phyloP scores from a whole-genome alignment of 768 basidiomycete genomes.

The Mycena belliarum region DNA sequence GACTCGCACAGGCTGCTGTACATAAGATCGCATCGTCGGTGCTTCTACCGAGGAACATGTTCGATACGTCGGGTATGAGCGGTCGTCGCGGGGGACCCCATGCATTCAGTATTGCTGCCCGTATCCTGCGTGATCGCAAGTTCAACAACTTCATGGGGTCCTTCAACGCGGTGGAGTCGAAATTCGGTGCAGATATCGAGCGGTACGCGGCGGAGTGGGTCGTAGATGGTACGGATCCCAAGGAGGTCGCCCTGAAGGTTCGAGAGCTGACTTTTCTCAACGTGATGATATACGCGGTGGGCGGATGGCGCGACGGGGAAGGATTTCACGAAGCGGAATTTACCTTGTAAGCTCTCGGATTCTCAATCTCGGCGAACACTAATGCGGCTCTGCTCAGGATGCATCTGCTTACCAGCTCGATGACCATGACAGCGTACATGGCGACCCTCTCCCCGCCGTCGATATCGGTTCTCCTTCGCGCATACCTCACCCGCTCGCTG shows the following conservation, averaged over 20 bases:
- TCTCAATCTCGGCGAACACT: too few relatives aligned
- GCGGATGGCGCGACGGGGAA: slow-evolving; percentile 45
- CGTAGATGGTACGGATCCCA: slow-evolving; percentile 33
- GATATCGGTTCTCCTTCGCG: slow-evolving; percentile 16
- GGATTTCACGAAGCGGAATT: slow-evolving; percentile 40
- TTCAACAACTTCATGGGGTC: too few relatives aligned
- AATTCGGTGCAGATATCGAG: slow-evolving; percentile 41
- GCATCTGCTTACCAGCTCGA: slow-evolving; percentile 64
- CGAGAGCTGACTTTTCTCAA: slow-evolving; percentile 64
- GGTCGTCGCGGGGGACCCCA: slow-evolving; percentile 25
- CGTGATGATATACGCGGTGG: slow-evolving; percentile 55
- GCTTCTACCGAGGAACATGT: slow-evolving; percentile 3
- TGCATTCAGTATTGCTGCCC: slow-evolving; percentile 54
- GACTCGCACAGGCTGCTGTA: slow-evolving; percentile 57
- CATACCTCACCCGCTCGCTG: slow-evolving; percentile 14
- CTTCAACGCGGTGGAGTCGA: not conserved
- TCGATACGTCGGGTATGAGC: not conserved
- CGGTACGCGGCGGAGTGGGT: slow-evolving; percentile 48
- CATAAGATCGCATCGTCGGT: slow-evolving; percentile 31
- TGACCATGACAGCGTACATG: slow-evolving; percentile 38
- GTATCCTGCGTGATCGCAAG: slow-evolving; percentile 50
- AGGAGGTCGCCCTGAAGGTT: slow-evolving; percentile 52
- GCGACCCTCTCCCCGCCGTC: slow-evolving; percentile 10
- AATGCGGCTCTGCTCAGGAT: slow-evolving; percentile 39
- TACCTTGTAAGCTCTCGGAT: slow-evolving; percentile 18